Evolutionary conservation across 148 eudicot genomes (phyloP).

Genomic region (Vaccinium macrocarpon): DNA sequence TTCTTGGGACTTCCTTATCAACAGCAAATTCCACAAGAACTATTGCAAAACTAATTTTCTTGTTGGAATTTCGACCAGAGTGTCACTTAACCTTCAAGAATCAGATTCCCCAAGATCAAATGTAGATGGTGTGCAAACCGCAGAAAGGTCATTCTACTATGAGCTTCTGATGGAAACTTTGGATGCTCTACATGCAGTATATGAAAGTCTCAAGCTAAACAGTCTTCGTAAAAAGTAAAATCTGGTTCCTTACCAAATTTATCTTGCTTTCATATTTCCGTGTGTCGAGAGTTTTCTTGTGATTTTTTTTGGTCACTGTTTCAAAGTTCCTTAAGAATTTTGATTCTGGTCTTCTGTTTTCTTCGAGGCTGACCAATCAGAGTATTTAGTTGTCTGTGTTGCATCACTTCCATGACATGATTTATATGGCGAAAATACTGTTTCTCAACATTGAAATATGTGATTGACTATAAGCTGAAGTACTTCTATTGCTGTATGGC

Average conservation of each 20-base stretch:
- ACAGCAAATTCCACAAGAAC: slow-evolving; percentile 66
- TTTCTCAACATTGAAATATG: slow-evolving; percentile 3
- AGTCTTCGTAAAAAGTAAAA: slow-evolving; percentile 77
- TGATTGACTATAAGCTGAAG: background rate
- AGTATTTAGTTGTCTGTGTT: background rate
- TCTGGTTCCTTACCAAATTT: slow-evolving; percentile 12
- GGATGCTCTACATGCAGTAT: slow-evolving; percentile 82
- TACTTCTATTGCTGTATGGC: background rate
- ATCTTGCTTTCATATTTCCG: background rate
- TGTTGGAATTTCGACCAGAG: slow-evolving; percentile 29
- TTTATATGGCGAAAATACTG: background rate
- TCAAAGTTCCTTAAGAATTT: background rate
- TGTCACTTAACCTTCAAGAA: slow-evolving; percentile 28
- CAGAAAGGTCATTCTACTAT: slow-evolving; percentile 32
- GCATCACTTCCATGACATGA: background rate
- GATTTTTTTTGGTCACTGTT: background rate
- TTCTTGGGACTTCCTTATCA: slow-evolving; percentile 83
- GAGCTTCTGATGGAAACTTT: slow-evolving; percentile 65
- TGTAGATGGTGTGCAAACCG: slow-evolving; percentile 21
- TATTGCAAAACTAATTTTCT: slow-evolving; percentile 39
- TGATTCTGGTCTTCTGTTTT: background rate
- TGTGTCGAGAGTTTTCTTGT: background rate
- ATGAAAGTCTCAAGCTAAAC: slow-evolving; percentile 85
- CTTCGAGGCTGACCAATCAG: background rate
- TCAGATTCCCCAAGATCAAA: slow-evolving; percentile 27